Evolutionary conservation across 768 basidiomycete species (phyloP).

Genomic region (Sporobolomyces pararoseus): DNA sequence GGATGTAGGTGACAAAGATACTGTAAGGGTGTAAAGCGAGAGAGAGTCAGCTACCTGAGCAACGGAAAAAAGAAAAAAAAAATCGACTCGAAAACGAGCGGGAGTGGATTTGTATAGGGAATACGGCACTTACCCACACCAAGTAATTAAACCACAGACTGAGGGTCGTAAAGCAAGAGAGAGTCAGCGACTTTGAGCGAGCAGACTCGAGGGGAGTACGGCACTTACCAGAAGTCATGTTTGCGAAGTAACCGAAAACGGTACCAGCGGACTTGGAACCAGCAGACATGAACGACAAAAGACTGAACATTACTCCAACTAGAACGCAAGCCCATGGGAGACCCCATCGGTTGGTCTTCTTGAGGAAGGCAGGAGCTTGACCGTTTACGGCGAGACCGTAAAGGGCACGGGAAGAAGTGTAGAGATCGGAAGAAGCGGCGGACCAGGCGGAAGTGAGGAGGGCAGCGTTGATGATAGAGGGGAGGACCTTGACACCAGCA

Average conservation of each 20-base stretch:
- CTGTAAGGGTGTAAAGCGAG: background rate
- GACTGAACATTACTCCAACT: conserved; percentile 47
- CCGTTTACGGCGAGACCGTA: conserved; percentile 50
- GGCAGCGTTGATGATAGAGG: conserved; percentile 52
- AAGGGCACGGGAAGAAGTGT: conserved; percentile 46
- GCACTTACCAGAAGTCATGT: conserved; percentile 41
- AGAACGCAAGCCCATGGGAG: conserved; percentile 48
- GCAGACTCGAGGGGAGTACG: no score
- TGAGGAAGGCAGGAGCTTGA: conserved; percentile 50
- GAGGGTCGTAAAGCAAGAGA: no score
- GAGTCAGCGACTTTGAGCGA: no score
- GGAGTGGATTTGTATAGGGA: no score
- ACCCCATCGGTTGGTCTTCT: conserved; percentile 49
- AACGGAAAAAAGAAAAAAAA: background rate
- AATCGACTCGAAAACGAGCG: background rate
- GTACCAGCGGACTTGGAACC: conserved; percentile 38
- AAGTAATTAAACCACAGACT: conserved; percentile 35
- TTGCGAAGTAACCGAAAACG: conserved; percentile 51
- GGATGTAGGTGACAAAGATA: conserved; percentile 23
- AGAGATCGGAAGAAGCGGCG: conserved; percentile 49
- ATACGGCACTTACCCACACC: conserved; percentile 18
- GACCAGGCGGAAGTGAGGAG: conserved; percentile 52
- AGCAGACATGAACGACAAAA: conserved; percentile 44
- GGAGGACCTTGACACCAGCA: conserved; percentile 51
- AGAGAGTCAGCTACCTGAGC: no score